These are phyloP conservation scores for Hypoxylon sp. DNA, from an alignment of 2,329 filamentous ascomycete genomes.

Conservation along the genomic window DNA sequence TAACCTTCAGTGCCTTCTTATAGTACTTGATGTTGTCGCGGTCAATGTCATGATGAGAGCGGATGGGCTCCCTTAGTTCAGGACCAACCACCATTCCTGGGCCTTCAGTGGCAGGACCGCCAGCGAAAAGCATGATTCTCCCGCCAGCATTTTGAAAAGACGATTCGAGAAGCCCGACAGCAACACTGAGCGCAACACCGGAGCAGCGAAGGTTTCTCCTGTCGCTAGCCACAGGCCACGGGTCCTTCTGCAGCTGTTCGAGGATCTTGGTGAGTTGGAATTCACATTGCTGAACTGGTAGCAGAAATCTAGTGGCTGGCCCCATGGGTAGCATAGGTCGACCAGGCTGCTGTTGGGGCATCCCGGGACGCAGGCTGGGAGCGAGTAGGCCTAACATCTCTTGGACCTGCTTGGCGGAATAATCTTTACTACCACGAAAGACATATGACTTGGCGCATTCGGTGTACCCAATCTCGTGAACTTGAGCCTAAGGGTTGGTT, in stretches of 20 bases:
- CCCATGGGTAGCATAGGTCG: constrained; percentile 80
- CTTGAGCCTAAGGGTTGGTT: constrained; percentile 74
- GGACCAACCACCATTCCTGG: constrained; percentile 97
- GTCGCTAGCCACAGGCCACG: constrained; percentile 96
- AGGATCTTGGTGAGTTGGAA: constrained; percentile 97
- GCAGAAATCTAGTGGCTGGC: constrained; percentile 87
- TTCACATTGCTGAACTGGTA: constrained; percentile 95
- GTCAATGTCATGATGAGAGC: constrained; percentile 98
- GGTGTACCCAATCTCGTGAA: constrained; percentile 97
- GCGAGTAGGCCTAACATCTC: constrained; percentile 93
- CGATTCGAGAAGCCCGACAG: constrained; percentile 89
- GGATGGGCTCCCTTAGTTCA: constrained; percentile 94
- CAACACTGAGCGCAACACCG: constrained; percentile 95
- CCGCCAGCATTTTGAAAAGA: constrained; percentile 96
- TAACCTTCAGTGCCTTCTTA: constrained; percentile 96
- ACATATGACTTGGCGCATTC: constrained; percentile 99
- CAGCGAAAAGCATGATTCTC: constrained; percentile 96
- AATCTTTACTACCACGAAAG: constrained; percentile 97
- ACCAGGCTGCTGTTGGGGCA: constrained; percentile 78
- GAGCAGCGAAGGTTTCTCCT: constrained; percentile 91
- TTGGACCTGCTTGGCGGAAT: constrained; percentile 98
- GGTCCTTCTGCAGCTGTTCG: constrained; percentile 95
- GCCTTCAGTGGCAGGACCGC: constrained; percentile 93
- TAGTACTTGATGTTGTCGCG: constrained; percentile 99
- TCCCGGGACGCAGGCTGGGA: constrained; percentile 77